These are phyloP conservation scores for Teratosphaeria gauchensis DNA, from an alignment of 2,329 filamentous ascomycete genomes.

Conservation along the genomic window DNA sequence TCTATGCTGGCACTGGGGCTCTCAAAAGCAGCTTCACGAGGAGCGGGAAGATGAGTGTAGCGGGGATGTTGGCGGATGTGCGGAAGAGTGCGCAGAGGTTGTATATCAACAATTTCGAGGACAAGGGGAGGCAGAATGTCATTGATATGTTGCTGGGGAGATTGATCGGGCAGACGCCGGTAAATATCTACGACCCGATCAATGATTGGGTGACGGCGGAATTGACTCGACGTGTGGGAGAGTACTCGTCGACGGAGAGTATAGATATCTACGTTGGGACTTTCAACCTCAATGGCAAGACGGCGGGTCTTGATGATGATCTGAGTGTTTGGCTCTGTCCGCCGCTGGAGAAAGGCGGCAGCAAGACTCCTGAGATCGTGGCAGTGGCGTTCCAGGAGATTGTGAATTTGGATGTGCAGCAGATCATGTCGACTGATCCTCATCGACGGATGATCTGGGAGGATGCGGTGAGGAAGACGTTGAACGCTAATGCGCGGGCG, in stretches of 20 bases:
- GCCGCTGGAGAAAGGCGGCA: constrained; percentile 36
- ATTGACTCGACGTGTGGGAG: constrained; percentile 52
- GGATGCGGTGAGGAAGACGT: constrained; percentile 60
- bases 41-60: constrained; percentile 89
- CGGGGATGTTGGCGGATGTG: constrained; percentile 87
- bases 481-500: constrained; percentile 62
- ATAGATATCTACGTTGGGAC: constrained; percentile 62
- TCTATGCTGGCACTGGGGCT: constrained; percentile 92
- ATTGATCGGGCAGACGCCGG: constrained; percentile 70
- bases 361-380: constrained; percentile 67
- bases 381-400: constrained; percentile 96
- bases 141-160: constrained; percentile 92
- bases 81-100: constrained; percentile 88
- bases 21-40: constrained; percentile 92
- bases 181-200: constrained; percentile 85
- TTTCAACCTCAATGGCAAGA: constrained; percentile 90
- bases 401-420: constrained; percentile 92
- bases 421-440: constrained; percentile 98
- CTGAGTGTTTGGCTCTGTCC: constrained; percentile 80
- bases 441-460: constrained; percentile 81
- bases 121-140: constrained; percentile 84
- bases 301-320: constrained; percentile 66
- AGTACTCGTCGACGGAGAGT: constrained; percentile 64
- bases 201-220: constrained; percentile 81
- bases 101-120: constrained; percentile 96